These are phyloP conservation scores for Bipolaris sorokiniana DNA, from an alignment of 2,329 filamentous ascomycete species.

Conservation along the genomic window DNA sequence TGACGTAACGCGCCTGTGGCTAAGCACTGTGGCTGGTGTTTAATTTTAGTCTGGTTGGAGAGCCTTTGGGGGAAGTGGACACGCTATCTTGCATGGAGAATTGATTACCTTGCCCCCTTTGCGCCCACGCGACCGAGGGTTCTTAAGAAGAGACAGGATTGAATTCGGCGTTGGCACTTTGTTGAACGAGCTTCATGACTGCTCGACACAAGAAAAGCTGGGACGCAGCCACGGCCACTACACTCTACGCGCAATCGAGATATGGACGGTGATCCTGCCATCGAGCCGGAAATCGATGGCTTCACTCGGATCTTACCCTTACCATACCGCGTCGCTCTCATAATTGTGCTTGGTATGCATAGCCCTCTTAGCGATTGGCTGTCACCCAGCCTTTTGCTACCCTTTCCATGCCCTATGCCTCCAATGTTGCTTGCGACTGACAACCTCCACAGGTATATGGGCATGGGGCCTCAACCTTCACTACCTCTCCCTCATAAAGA, in stretches of 20 bases:
- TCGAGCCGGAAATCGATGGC: conserved; percentile 73
- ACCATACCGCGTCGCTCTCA: conserved; percentile 85
- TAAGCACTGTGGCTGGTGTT: conserved; percentile 16
- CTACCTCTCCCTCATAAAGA: conserved; percentile 77
- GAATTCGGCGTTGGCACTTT: conserved; percentile 7
- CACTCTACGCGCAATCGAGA: conserved; percentile 28
- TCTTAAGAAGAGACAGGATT: conserved; percentile 8
- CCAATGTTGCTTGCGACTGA: not conserved
- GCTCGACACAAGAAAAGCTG: conserved; percentile 23
- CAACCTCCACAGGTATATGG: conserved; percentile 73
- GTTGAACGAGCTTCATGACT: conserved; percentile 24
- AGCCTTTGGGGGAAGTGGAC: conserved; percentile 37
- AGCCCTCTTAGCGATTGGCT: not conserved
- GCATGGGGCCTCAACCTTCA: conserved; percentile 94
- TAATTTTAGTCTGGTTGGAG: conserved; percentile 19
- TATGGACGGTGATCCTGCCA: conserved; percentile 77
- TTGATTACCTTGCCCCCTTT: conserved; percentile 22
- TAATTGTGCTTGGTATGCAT: conserved; percentile 77
- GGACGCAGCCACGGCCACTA: conserved; percentile 31
- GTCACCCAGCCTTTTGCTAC: not conserved
- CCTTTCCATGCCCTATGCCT: not conserved
- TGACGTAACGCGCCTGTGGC: conserved; percentile 21
- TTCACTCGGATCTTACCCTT: conserved; percentile 88
- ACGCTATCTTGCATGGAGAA: conserved; percentile 29
- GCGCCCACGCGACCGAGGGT: conserved; percentile 14